Evolutionary conservation across 2,329 filamentous ascomycete genomes (phyloP).

Genomic region (Ceratocystis colombiana): DNA sequence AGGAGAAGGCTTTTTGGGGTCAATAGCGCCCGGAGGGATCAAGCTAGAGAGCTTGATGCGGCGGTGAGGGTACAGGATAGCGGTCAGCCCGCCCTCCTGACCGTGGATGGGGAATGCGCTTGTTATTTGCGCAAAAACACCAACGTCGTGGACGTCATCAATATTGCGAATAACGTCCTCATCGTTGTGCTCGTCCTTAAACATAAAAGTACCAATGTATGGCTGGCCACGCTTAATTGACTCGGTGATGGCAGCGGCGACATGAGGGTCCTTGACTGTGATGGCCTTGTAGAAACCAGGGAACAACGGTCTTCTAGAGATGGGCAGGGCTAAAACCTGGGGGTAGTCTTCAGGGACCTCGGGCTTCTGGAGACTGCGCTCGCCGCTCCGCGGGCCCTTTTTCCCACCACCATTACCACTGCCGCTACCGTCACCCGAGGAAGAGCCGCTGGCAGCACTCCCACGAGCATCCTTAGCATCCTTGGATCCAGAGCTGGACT

Average conservation of each 20-base stretch:
- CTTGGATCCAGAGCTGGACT: conserved; percentile 20
- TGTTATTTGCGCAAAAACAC: conserved; percentile 95
- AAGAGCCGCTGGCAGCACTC: conserved; percentile 47
- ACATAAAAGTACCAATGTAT: conserved; percentile 91
- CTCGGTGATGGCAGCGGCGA: conserved; percentile 84
- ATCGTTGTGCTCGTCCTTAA: conserved; percentile 92
- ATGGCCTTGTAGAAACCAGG: conserved; percentile 99
- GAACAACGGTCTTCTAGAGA: conserved; percentile 85
- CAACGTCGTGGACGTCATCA: conserved; percentile 88
- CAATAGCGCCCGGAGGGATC: conserved; percentile 52
- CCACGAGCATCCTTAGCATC: conserved; percentile 45
- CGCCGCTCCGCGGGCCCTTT: conserved; percentile 44
- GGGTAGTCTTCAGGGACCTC: conserved; percentile 91
- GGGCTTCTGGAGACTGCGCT: conserved; percentile 74
- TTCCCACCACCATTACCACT: conserved; percentile 27
- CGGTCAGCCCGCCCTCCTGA: conserved; percentile 75
- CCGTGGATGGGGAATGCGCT: conserved; percentile 87
- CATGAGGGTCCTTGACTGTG: conserved; percentile 85
- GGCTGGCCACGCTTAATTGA: conserved; percentile 95
- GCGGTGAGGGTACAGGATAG: conserved; percentile 90
- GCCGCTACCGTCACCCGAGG: conserved; percentile 28
- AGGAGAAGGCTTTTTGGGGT: conserved; percentile 39
- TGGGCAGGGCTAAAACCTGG: conserved; percentile 94
- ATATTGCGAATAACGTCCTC: conserved; percentile 84
- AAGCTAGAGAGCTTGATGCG: conserved; percentile 82